These are phyloP conservation scores for Cyphellophora attinorum DNA, from an alignment of 2,329 filamentous ascomycete genomes.

Conservation along the genomic window DNA sequence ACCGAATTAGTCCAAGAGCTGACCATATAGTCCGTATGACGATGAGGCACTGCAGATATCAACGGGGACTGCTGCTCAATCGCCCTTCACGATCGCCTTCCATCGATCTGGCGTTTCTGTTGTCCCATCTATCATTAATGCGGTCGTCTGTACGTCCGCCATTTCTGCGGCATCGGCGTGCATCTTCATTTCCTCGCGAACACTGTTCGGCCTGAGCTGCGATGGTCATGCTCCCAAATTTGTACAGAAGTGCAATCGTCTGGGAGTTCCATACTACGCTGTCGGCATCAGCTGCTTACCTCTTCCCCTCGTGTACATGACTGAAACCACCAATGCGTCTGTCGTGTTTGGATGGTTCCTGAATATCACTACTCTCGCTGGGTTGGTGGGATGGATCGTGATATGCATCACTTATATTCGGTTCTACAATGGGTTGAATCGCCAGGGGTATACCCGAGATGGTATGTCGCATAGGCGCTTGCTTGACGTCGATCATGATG, in stretches of 20 bases:
- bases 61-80: constrained; percentile 38
- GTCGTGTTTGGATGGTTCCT: constrained; percentile 38
- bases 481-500: no score
- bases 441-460: constrained; percentile 59
- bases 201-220: constrained; percentile 25
- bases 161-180: constrained; percentile 41
- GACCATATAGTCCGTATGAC: no score
- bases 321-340: constrained; percentile 13
- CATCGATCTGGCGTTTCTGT: constrained; percentile 52
- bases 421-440: constrained; percentile 54
- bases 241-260: constrained; percentile 43
- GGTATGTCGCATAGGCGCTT: no score
- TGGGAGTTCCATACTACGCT: constrained; percentile 47
- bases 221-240: constrained; percentile 27
- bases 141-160: constrained; percentile 62
- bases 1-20: no score
- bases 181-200: constrained; percentile 24
- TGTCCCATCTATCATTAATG: constrained; percentile 65
- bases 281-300: constrained; percentile 46
- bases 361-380: constrained; percentile 37
- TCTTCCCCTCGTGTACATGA: constrained; percentile 32
- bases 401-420: constrained; percentile 38
- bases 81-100: constrained; percentile 33
- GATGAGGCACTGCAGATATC: constrained; percentile 38
- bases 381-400: constrained; percentile 40